A percentile compares a stretch with the other conserved stretches of the same genome.
These are phyloP conservation scores for Rhododendron vialii DNA, from an alignment of 148 eudicot species.

Conservation along the genomic window DNA sequence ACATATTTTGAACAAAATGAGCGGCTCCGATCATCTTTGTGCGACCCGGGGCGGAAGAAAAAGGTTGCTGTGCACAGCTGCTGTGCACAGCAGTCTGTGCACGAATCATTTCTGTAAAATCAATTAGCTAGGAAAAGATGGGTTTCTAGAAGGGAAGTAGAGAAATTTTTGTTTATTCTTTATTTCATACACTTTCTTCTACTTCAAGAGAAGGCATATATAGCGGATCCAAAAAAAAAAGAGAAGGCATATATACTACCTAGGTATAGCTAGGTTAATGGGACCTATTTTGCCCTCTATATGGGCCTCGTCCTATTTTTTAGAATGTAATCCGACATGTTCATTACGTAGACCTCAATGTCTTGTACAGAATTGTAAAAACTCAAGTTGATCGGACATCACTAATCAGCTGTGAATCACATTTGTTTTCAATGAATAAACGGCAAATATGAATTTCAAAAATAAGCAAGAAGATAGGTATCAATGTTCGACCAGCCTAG, in stretches of 20 bases:
- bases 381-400: background rate
- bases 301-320: background rate
- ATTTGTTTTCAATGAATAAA: background rate
- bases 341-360: background rate
- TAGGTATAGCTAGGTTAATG: background rate
- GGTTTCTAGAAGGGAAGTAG: constrained; percentile 9
- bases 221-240: too few relatives aligned
- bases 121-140: background rate
- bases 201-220: background rate
- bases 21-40: too few relatives aligned
- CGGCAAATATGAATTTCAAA: background rate
- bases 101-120: too few relatives aligned
- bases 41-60: too few relatives aligned
- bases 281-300: background rate
- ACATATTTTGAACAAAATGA: too few relatives aligned
- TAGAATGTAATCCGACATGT: background rate
- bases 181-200: background rate
- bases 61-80: too few relatives aligned
- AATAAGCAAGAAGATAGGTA: background rate
- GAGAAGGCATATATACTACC: background rate
- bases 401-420: background rate
- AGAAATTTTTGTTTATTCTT: background rate
- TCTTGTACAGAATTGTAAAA: background rate
- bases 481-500: background rate
- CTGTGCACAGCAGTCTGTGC: too few relatives aligned